A percentile compares a stretch with the other conserved stretches of the same genome.
These are phyloP conservation scores for Pleurostoma richardsiae DNA, from an alignment of 2,329 filamentous ascomycete species.

Conservation along the genomic window DNA sequence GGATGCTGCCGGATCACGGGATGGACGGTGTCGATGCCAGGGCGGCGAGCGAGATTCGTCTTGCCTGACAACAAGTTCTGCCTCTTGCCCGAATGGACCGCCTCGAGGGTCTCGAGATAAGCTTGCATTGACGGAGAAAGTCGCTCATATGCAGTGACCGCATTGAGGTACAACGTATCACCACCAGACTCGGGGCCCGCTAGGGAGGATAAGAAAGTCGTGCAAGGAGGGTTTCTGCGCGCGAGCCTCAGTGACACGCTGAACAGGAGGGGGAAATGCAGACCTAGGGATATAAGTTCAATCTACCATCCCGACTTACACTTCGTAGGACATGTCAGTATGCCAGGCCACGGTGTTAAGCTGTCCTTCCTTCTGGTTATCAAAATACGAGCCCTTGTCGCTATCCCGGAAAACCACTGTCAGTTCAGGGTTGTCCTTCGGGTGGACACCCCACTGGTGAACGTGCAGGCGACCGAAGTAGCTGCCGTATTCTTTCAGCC, in stretches of 20 bases:
- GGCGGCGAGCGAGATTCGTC: not conserved
- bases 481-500: slow-evolving; percentile 28
- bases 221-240: not conserved
- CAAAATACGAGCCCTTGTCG: not conserved
- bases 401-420: not conserved
- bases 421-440: not conserved
- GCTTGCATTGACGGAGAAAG: slow-evolving; percentile 28
- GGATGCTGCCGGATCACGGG: not conserved
- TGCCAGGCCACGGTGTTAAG: not conserved
- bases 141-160: slow-evolving; percentile 28
- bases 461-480: slow-evolving; percentile 34
- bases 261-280: no score
- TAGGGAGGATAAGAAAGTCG: not conserved
- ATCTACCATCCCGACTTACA: not conserved
- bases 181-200: slow-evolving; percentile 29
- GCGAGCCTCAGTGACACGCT: not conserved
- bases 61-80: slow-evolving; percentile 12
- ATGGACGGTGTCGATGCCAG: not conserved
- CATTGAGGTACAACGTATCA: slow-evolving; percentile 30
- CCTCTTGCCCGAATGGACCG: slow-evolving; percentile 30
- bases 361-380: not conserved
- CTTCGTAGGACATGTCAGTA: not conserved
- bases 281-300: no score
- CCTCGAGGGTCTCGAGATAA: slow-evolving; percentile 28
- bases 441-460: slow-evolving; percentile 12